Conservation (phyloP, 2,329 filamentous ascomycete genomes). For the Stemphylium beticola region DNA sequence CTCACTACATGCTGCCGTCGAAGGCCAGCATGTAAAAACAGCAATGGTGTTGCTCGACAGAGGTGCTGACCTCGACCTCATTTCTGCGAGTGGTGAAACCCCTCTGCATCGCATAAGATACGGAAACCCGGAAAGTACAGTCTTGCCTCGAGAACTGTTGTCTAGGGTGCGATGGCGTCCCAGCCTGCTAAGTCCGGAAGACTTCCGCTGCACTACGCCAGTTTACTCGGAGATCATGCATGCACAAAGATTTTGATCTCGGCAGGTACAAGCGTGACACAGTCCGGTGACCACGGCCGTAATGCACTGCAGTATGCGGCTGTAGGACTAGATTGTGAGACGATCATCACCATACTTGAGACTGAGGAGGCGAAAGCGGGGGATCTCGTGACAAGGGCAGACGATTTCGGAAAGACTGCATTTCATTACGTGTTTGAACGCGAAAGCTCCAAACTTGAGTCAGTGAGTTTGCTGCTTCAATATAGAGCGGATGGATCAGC, state of each 20-base stretch:
- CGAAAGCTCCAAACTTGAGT: no score
- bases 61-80: constrained; percentile 15
- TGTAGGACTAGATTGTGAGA: not conserved
- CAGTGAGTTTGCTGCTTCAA: not conserved
- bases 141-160: not conserved
- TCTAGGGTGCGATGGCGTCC: not conserved
- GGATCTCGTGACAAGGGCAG: not conserved
- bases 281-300: not conserved
- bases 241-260: not conserved
- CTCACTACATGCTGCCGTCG: constrained; percentile 25
- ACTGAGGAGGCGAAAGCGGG: not conserved
- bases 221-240: not conserved
- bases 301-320: not conserved
- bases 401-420: not conserved
- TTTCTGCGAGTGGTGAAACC: not conserved
- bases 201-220: not conserved
- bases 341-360: not conserved
- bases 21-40: not conserved
- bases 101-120: not conserved
- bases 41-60: constrained; percentile 18
- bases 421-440: not conserved
- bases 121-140: not conserved
- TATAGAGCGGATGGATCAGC: not conserved
- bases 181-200: not conserved
- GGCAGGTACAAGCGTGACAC: not conserved